A percentile compares a stretch with the other conserved stretches of the same genome.
Conservation (phyloP, 169 alveolate species). For the Eimeria necatrix region DNA sequence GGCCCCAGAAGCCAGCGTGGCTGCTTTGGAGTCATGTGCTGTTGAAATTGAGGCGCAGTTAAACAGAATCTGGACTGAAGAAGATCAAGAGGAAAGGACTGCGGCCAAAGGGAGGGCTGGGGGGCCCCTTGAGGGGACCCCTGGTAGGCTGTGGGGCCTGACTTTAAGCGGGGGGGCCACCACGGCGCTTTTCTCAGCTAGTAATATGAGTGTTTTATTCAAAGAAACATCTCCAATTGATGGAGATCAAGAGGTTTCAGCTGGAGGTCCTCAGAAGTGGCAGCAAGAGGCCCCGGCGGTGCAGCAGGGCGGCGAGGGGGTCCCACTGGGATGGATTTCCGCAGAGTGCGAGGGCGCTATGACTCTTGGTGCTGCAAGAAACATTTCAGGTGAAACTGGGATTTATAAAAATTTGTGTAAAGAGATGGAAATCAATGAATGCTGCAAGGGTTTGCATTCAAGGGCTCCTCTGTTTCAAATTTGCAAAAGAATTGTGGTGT, state of each 20-base stretch:
- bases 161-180: constrained; percentile 53
- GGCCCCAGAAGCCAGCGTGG: background rate
- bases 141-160: constrained; percentile 55
- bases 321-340: background rate
- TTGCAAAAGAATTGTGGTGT: too few species aligned
- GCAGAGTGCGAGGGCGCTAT: background rate
- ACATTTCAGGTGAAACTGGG: background rate
- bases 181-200: constrained; percentile 48
- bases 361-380: background rate
- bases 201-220: background rate
- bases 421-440: too few species aligned
- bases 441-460: too few species aligned
- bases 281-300: background rate
- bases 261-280: background rate
- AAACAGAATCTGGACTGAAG: background rate
- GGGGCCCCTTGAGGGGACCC: constrained; percentile 3
- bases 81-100: background rate
- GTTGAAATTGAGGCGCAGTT: background rate
- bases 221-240: background rate
- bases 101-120: background rate
- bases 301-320: background rate
- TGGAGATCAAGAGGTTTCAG: background rate
- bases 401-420: too few species aligned
- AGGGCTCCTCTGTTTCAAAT: too few species aligned
- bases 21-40: background rate